A percentile compares a stretch with the other conserved stretches of the same genome.
These are phyloP conservation scores for Ogataea haglerorum DNA, from an alignment of 805 yeast genomes.

Conservation along the genomic window DNA sequence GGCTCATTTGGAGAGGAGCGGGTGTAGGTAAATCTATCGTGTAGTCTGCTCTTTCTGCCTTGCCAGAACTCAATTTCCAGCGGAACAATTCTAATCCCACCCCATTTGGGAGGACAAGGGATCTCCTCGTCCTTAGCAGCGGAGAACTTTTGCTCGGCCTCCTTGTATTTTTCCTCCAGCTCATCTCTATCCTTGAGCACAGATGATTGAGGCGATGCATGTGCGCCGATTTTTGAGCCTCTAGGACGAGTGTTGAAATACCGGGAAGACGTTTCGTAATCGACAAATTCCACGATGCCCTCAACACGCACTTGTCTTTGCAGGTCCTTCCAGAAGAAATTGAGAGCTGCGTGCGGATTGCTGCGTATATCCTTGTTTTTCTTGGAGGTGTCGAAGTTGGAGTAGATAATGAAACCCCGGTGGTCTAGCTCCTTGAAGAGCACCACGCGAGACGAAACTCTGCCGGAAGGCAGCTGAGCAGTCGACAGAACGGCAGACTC, in stretches of 20 bases:
- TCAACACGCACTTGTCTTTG: slow-evolving; percentile 95
- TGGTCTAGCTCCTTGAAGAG: slow-evolving; percentile 86
- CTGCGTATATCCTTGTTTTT: slow-evolving; percentile 67
- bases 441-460: slow-evolving; percentile 81
- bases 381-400: slow-evolving; percentile 88
- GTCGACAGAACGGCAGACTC: slow-evolving; percentile 89
- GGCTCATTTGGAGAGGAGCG: slow-evolving; percentile 45
- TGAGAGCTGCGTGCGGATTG: slow-evolving; percentile 78
- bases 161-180: slow-evolving; percentile 50
- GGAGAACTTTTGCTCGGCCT: slow-evolving; percentile 55
- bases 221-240: slow-evolving; percentile 92
- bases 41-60: slow-evolving; percentile 85
- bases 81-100: slow-evolving; percentile 87
- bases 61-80: slow-evolving; percentile 96
- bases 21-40: slow-evolving; percentile 77
- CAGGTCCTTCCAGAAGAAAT: slow-evolving; percentile 86
- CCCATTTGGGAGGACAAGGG: slow-evolving; percentile 95
- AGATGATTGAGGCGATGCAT: slow-evolving; percentile 89
- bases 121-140: slow-evolving; percentile 53
- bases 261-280: slow-evolving; percentile 66
- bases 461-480: slow-evolving; percentile 83
- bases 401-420: slow-evolving; percentile 80
- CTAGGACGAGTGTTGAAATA: slow-evolving; percentile 88
- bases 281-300: slow-evolving; percentile 73
- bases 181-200: slow-evolving; percentile 54